Evolutionary conservation across 108 stramenopile genomes (phyloP).

Genomic region (Schizochytrium sp.): DNA sequence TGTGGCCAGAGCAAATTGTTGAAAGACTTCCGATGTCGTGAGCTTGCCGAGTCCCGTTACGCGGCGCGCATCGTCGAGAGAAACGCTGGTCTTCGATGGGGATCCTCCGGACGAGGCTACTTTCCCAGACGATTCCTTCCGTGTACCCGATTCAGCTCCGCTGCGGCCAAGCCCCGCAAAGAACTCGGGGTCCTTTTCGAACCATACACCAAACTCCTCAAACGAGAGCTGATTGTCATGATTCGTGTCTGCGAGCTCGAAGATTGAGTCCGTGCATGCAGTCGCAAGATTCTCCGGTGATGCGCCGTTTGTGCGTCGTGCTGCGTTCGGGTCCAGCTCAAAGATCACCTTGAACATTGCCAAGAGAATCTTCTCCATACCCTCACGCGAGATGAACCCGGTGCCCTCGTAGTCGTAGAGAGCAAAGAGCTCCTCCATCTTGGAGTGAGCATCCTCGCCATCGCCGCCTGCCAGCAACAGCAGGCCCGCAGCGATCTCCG

Average conservation of each 20-base stretch:
- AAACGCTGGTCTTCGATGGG: not conserved
- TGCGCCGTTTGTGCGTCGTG: not conserved
- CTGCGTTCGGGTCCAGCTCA: not conserved
- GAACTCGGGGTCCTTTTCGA: not conserved
- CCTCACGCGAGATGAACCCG: not conserved
- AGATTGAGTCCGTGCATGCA: not conserved
- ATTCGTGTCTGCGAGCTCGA: not conserved
- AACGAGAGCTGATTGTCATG: slow-evolving; percentile 15
- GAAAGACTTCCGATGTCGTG: not conserved
- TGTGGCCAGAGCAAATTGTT: not conserved
- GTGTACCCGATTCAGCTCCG: not conserved
- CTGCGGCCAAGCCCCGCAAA: not conserved
- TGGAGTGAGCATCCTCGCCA: not conserved
- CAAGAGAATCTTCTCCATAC: not conserved
- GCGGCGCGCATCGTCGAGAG: not conserved
- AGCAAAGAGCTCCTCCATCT: not conserved
- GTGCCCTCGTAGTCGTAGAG: not conserved
- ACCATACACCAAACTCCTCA: not conserved
- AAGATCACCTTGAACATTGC: not conserved
- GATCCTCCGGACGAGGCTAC: too few relatives aligned
- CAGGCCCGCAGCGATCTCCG: slow-evolving; percentile 27
- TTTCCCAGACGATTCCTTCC: not conserved
- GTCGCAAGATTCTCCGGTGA: not conserved
- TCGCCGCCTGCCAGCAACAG: not conserved
- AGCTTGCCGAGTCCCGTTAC: not conserved